These are phyloP conservation scores for Begonia loranthoides DNA, from an alignment of 306 rosid species.

Conservation along the genomic window DNA sequence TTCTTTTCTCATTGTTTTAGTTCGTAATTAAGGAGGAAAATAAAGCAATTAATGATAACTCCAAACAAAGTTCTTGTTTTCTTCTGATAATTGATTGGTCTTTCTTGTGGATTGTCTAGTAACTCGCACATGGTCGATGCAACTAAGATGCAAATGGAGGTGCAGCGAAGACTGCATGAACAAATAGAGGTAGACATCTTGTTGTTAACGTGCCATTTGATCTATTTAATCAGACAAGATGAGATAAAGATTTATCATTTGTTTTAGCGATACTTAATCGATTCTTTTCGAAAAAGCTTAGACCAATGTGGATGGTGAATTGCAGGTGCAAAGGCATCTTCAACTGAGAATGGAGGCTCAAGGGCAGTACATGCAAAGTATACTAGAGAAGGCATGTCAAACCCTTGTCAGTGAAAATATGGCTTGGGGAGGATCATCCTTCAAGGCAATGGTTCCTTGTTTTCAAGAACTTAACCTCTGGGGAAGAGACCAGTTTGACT, in stretches of 20 bases:
- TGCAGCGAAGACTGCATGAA: constrained; percentile 91
- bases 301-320: background rate
- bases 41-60: too few relatives aligned
- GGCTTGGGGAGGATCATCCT: constrained; percentile 31
- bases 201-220: too few relatives aligned
- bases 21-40: background rate
- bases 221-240: too few relatives aligned
- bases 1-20: background rate
- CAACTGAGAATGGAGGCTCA: constrained; percentile 95
- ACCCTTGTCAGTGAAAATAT: constrained; percentile 87
- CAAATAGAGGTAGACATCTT: constrained; percentile 69
- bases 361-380: constrained; percentile 97
- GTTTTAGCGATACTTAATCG: too few relatives aligned
- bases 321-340: constrained; percentile 85
- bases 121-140: constrained; percentile 60
- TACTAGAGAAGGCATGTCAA: constrained; percentile 92
- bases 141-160: constrained; percentile 98
- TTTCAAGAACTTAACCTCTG: constrained; percentile 85
- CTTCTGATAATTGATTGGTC: constrained; percentile 5
- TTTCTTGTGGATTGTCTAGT: constrained; percentile 4
- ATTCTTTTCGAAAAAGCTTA: too few relatives aligned
- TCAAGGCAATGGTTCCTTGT: constrained; percentile 23
- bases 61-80: background rate
- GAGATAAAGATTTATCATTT: too few relatives aligned
- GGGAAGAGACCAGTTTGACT: constrained; percentile 64